Conservation (phyloP, 2,329 filamentous ascomycete genomes). For the Alternaria sp. region DNA sequence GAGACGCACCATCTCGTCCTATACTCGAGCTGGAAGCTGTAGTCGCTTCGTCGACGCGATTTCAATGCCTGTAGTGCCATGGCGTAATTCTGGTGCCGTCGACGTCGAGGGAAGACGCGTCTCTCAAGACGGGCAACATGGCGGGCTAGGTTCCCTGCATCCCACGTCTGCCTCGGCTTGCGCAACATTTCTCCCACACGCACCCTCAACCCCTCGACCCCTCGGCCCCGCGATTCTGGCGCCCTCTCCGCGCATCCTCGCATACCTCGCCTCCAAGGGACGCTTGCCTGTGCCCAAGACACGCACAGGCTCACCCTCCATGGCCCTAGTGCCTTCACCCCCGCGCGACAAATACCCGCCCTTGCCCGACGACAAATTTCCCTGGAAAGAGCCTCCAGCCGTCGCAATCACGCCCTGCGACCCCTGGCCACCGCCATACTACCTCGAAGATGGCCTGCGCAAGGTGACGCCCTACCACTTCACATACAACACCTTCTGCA, state of each 20-base stretch:
- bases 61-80: slow-evolving; percentile 57
- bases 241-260: slow-evolving; percentile 62
- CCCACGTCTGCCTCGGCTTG: slow-evolving; percentile 16
- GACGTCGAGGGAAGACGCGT: not conserved
- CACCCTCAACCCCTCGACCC: not conserved
- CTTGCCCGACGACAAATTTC: slow-evolving; percentile 45
- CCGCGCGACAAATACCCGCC: slow-evolving; percentile 44
- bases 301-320: slow-evolving; percentile 41
- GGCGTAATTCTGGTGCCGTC: not conserved
- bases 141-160: not conserved
- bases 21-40: slow-evolving; percentile 81
- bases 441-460: slow-evolving; percentile 82
- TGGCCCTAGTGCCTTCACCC: slow-evolving; percentile 55
- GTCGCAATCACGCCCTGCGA: slow-evolving; percentile 59
- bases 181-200: slow-evolving; percentile 9
- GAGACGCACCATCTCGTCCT: slow-evolving; percentile 81
- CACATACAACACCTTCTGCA: slow-evolving; percentile 95
- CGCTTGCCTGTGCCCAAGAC: slow-evolving; percentile 41
- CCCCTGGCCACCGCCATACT: slow-evolving; percentile 77
- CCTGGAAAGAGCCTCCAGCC: slow-evolving; percentile 57
- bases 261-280: slow-evolving; percentile 61
- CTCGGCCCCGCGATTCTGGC: slow-evolving; percentile 50
- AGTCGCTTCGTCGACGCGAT: slow-evolving; percentile 73
- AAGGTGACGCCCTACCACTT: slow-evolving; percentile 88
- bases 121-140: not conserved